These are phyloP conservation scores for Globisporangium echinulatum DNA, from an alignment of 352 stramenopile genomes.

Conservation along the genomic window DNA sequence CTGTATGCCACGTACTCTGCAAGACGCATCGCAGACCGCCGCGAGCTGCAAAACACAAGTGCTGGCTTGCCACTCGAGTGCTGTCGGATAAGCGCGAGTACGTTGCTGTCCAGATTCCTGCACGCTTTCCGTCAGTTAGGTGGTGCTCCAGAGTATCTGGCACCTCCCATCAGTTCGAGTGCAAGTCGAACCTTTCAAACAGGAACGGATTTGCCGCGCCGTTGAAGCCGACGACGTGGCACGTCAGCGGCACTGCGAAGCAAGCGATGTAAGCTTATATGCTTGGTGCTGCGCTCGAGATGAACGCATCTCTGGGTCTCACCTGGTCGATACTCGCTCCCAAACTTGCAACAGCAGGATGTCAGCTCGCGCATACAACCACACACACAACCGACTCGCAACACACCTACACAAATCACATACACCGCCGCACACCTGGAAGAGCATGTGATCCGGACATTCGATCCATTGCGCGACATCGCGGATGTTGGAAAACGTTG, in stretches of 20 bases:
- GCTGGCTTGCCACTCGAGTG: slow-evolving; percentile 39
- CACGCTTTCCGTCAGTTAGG: not conserved
- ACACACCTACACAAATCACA: slow-evolving; percentile 5
- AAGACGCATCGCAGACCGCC: slow-evolving; percentile 20
- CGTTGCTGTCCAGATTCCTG: slow-evolving; percentile 40
- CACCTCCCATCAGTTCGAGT: not conserved
- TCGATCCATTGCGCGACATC: slow-evolving; percentile 27
- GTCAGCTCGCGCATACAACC: not conserved
- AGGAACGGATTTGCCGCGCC: slow-evolving; percentile 21
- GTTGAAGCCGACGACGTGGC: slow-evolving; percentile 24
- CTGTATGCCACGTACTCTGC: slow-evolving; percentile 11
- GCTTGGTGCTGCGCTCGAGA: no score
- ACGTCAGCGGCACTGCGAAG: slow-evolving; percentile 21
- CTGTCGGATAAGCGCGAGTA: slow-evolving; percentile 32
- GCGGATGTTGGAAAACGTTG: slow-evolving; percentile 28
- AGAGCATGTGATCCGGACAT: slow-evolving; percentile 18
- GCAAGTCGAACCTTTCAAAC: slow-evolving; percentile 22
- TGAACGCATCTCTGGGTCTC: not conserved
- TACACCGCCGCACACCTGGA: slow-evolving; percentile 11
- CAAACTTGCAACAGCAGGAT: slow-evolving; percentile 22
- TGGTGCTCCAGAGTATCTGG: not conserved
- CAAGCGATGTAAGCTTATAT: not conserved
- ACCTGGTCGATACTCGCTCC: slow-evolving; percentile 36
- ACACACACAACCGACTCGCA: not conserved
- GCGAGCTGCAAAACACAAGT: slow-evolving; percentile 54